Conservation (phyloP, 352 stramenopile species). For the Pythium guiyangense region DNA sequence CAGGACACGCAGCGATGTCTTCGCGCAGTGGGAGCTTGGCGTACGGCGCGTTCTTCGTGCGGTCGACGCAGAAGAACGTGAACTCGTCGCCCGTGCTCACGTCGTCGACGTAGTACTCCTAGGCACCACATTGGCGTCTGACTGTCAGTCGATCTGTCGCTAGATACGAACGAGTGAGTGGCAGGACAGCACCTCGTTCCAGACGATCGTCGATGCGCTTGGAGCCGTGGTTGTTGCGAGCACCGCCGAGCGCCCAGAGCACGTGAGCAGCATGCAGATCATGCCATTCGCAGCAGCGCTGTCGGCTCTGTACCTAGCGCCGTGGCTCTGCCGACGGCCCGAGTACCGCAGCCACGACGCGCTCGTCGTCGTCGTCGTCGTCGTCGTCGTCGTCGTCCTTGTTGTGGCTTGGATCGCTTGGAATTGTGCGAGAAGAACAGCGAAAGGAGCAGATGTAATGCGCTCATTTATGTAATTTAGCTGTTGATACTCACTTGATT, state of each 20-base stretch:
- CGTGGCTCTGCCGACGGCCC: constrained; percentile 12
- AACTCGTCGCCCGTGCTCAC: constrained; percentile 62
- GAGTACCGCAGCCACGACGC: constrained; percentile 55
- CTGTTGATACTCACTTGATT: too few relatives aligned
- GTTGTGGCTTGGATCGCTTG: too few relatives aligned
- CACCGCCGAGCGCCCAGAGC: constrained; percentile 17
- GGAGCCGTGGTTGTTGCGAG: constrained; percentile 41
- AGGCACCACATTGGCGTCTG: background rate
- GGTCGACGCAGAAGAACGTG: constrained; percentile 65
- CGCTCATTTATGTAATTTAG: too few relatives aligned
- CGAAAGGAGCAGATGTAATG: too few relatives aligned
- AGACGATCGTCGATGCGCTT: constrained; percentile 33
- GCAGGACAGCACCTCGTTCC: constrained; percentile 35
- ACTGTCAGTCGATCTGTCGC: too few relatives aligned
- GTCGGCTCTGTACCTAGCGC: constrained; percentile 21
- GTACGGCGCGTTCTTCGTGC: constrained; percentile 43
- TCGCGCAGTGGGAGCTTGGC: constrained; percentile 36
- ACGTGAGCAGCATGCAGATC: constrained; percentile 45
- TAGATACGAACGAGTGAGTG: too few relatives aligned
- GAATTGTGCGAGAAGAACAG: too few relatives aligned
- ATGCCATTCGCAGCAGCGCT: constrained; percentile 18
- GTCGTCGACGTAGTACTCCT: constrained; percentile 74
- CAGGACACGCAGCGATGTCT: constrained; percentile 34
- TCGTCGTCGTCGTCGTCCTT: too few relatives aligned
- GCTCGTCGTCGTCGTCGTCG: too few relatives aligned